Evolutionary conservation across 2,329 filamentous ascomycete genomes (phyloP).

Genomic region (Malbranchea zuffiana): DNA sequence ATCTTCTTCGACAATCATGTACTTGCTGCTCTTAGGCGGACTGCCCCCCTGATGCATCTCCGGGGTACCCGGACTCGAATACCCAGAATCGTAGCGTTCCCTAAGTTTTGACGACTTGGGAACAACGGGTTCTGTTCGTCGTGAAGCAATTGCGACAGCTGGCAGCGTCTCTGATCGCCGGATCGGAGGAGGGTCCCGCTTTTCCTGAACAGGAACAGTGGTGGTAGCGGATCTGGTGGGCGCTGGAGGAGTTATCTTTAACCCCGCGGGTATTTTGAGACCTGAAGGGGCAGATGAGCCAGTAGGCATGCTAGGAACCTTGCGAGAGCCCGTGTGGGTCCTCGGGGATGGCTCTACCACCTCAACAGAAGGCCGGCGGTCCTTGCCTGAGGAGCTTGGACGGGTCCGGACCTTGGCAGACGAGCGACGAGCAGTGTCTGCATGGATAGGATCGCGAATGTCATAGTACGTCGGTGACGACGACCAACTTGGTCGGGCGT

Average conservation of each 20-base stretch:
- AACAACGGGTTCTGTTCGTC: constrained; percentile 19
- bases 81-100: constrained; percentile 35
- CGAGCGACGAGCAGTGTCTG: constrained; percentile 24
- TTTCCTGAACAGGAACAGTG: constrained; percentile 21
- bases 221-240: constrained; percentile 26
- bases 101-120: constrained; percentile 29
- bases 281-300: constrained; percentile 25
- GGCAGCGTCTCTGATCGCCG: constrained; percentile 23
- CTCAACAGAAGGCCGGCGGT: constrained; percentile 18
- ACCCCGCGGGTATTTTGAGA: constrained; percentile 20
- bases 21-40: constrained; percentile 28
- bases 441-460: constrained; percentile 18
- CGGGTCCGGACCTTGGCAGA: constrained; percentile 22
- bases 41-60: constrained; percentile 24
- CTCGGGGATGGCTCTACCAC: constrained; percentile 25
- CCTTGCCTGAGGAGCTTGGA: constrained; percentile 14
- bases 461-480: constrained; percentile 26
- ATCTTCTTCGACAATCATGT: constrained; percentile 23
- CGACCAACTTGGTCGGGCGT: constrained; percentile 21
- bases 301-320: constrained; percentile 28
- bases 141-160: constrained; percentile 20
- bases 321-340: constrained; percentile 21
- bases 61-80: constrained; percentile 36
- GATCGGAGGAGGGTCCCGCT: constrained; percentile 22
- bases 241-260: constrained; percentile 23